These are phyloP conservation scores for Agarophyton chilense DNA, from an alignment of 23 red algal genomes.

Conservation along the genomic window DNA sequence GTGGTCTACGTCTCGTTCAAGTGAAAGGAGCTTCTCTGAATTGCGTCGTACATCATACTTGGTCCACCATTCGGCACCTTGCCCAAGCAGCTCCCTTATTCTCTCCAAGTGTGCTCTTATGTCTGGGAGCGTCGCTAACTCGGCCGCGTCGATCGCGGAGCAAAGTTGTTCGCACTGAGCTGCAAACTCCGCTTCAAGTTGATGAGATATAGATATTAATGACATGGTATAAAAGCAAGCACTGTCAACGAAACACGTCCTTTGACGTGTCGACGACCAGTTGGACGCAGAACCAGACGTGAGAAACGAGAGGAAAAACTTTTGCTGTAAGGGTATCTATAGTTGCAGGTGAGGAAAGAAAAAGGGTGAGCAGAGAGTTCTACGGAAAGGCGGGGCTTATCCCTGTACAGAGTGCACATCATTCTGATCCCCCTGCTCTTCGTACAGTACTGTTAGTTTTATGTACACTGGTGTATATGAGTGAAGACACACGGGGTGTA, in stretches of 20 bases:
- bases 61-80: conserved; percentile 26
- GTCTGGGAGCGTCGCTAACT: not conserved
- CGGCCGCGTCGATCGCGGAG: not conserved
- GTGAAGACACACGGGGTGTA: too few relatives aligned
- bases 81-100: not conserved
- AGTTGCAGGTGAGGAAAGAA: too few relatives aligned
- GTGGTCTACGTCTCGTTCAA: not conserved
- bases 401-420: too few relatives aligned
- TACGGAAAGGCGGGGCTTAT: too few relatives aligned
- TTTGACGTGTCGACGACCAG: too few relatives aligned
- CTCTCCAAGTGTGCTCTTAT: not conserved
- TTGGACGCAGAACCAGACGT: too few relatives aligned
- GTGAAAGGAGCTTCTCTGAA: conserved; percentile 3
- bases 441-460: too few relatives aligned
- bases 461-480: too few relatives aligned
- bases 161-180: not conserved
- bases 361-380: too few relatives aligned
- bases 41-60: conserved; percentile 19
- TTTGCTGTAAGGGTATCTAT: too few relatives aligned
- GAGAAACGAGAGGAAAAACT: too few relatives aligned
- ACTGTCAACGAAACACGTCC: not conserved
- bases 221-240: not conserved
- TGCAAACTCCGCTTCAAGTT: conserved; percentile 1
- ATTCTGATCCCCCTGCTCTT: too few relatives aligned
- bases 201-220: not conserved